Base-by-base conservation (phyloP, 2,329 filamentous ascomycete genomes). In the Cyanodermella asteris region DNA sequence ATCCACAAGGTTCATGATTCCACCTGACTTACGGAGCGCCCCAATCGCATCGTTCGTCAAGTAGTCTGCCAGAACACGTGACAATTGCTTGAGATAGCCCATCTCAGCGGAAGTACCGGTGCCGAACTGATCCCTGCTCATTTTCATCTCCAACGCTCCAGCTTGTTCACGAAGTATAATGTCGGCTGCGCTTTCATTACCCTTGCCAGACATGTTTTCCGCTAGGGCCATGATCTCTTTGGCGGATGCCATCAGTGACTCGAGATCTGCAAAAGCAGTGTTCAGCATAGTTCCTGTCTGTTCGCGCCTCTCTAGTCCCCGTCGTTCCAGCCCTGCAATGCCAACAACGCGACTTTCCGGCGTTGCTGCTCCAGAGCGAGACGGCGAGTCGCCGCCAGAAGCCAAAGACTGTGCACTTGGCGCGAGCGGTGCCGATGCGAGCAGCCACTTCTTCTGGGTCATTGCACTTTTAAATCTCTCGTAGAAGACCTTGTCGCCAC, bases 181-280 rank as follows among this genome's bases (percentile, higher is more conserved):
- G 36, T 63, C 75, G 7, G 78, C 69, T 44, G 87, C 78, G 1
- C 65, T 60, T 5, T 60, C 66, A 9, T 55, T 61, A n/a, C 58
- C 61, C 13, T 61, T 64, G 12, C 56, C 51, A 29, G 50, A 47
- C 7, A 58, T 55, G 40, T 82, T 74, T 47, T 94, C 84, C 1
- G 87, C 87, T 20, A 97, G 68, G 5, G 81, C 80, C 25, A 94
- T 73, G 24, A 97, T 80, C 43, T 97, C 80, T 44, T 94, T 93
- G 5, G 87, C 87, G 4, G 84, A 93, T 3, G 82, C 80, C 84
- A 94, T 97, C 18, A 97, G 59, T 4, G 87, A 82, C 44, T 94
- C 84, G 1, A 97, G 63, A 41, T 97, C 87, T 44, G 93, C 84
- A 40, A 97, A 97, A 0, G 87, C 82, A 35, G 67, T 81, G 14